Conservation (phyloP, 139 green algal genomes). For the Diplosphaera chodatii region DNA sequence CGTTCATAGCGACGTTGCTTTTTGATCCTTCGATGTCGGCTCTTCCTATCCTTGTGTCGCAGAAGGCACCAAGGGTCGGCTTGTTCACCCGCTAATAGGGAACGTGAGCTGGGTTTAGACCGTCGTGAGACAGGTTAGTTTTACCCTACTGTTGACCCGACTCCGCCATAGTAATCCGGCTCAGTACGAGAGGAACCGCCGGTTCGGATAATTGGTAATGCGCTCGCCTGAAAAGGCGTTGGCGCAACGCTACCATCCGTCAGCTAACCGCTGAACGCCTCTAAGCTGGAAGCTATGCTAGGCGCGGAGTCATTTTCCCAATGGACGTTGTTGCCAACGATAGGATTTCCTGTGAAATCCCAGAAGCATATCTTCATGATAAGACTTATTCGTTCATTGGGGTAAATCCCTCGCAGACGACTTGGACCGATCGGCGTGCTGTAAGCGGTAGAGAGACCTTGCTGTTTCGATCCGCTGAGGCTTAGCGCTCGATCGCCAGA, state of each 20-base stretch:
- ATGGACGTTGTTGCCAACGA: neutral
- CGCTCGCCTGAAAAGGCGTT: conserved; percentile 71
- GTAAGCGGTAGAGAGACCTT: conserved; percentile 81
- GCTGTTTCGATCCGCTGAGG: conserved; percentile 79
- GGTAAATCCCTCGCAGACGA: conserved; percentile 26
- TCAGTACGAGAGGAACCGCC: conserved; percentile 91
- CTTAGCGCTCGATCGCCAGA: conserved; percentile 63
- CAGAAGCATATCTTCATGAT: conserved; percentile 4
- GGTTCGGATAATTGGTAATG: conserved; percentile 77
- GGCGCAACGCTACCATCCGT: conserved; percentile 80
- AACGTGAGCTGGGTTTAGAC: conserved; percentile 79
- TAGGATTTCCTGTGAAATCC: neutral
- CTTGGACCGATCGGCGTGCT: conserved; percentile 77
- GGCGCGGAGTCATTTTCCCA: conserved; percentile 34
- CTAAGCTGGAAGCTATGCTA: conserved; percentile 73
- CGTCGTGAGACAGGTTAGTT: conserved; percentile 56
- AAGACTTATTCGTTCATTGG: conserved; percentile 4
- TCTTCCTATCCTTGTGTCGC: conserved; percentile 63
- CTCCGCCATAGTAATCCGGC: conserved; percentile 78
- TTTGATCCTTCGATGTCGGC: conserved; percentile 62
- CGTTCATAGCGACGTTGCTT: conserved; percentile 67
- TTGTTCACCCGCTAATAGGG: conserved; percentile 75
- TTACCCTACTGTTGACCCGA: conserved; percentile 76
- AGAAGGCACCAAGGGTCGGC: conserved; percentile 68
- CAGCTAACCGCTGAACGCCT: conserved; percentile 81